A percentile compares a stretch with the other conserved stretches of the same genome.
Conservation (phyloP, 2,329 filamentous ascomycete genomes). For the Colletotrichum cordylinicola region DNA sequence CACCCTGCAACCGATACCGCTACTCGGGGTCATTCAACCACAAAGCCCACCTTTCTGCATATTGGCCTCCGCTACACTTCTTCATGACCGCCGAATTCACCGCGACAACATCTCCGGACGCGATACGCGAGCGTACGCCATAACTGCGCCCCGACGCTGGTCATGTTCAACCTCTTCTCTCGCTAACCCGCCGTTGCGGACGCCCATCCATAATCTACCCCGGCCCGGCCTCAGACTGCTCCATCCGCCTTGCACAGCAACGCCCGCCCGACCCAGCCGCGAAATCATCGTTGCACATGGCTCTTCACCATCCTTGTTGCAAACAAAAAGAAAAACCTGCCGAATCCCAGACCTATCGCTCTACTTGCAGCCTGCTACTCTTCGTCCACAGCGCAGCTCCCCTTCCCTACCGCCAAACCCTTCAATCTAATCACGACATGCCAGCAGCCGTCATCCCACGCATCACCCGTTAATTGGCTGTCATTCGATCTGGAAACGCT, state of each 20-base stretch:
- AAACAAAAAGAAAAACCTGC: no score
- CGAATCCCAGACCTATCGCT: not conserved
- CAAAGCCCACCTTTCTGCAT: slow-evolving; percentile 3
- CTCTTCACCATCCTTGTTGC: not conserved
- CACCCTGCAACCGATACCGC: slow-evolving; percentile 6
- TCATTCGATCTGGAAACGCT: not conserved
- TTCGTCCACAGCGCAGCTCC: not conserved
- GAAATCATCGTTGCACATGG: slow-evolving; percentile 7
- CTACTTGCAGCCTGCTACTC: not conserved
- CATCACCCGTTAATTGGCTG: not conserved
- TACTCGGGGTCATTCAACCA: not conserved
- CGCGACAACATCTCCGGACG: not conserved
- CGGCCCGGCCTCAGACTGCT: not conserved
- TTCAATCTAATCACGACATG: not conserved
- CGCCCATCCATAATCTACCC: not conserved
- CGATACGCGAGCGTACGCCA: not conserved
- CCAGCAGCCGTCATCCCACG: not conserved
- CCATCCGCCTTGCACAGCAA: not conserved
- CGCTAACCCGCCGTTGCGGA: not conserved
- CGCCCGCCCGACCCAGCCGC: not conserved
- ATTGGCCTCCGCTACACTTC: not conserved
- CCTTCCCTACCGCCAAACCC: not conserved
- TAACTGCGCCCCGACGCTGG: not conserved
- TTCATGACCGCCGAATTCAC: slow-evolving; percentile 2
- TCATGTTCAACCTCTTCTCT: not conserved